Evolutionary conservation across 768 basidiomycete species (phyloP).

Genomic region (Podaxis sp.): DNA sequence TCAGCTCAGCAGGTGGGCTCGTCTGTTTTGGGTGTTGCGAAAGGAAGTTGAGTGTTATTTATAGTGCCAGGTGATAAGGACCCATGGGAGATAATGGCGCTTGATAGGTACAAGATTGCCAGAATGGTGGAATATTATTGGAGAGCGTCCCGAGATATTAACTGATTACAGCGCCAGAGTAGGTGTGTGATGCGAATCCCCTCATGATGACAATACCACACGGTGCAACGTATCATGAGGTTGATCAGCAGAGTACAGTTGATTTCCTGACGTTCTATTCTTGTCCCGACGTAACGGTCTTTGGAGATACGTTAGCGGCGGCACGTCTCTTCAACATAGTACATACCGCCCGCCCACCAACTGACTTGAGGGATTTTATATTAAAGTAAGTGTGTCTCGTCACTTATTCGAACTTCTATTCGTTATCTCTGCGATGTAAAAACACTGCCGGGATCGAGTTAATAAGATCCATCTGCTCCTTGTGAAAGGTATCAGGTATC

Average conservation of each 20-base stretch:
- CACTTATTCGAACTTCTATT: not conserved
- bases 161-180: no score
- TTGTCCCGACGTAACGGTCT: not conserved
- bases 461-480: conserved; percentile 35
- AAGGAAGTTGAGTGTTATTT: conserved; percentile 4
- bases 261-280: not conserved
- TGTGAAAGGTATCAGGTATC: conserved; percentile 36
- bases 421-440: conserved; percentile 19
- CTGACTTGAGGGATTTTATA: no score
- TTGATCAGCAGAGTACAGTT: not conserved
- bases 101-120: not conserved
- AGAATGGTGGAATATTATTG: not conserved
- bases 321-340: not conserved
- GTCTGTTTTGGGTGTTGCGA: not conserved
- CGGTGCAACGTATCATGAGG: no score
- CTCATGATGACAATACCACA: no score
- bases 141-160: no score
- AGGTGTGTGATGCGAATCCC: no score
- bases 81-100: not conserved
- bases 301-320: not conserved
- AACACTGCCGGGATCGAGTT: conserved; percentile 27
- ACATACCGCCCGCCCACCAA: not conserved
- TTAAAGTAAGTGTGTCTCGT: not conserved
- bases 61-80: conserved; percentile 9
- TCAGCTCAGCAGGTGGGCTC: not conserved